Conservation (phyloP, 2,329 filamentous ascomycete genomes). For the Cladosporium halotolerans region DNA sequence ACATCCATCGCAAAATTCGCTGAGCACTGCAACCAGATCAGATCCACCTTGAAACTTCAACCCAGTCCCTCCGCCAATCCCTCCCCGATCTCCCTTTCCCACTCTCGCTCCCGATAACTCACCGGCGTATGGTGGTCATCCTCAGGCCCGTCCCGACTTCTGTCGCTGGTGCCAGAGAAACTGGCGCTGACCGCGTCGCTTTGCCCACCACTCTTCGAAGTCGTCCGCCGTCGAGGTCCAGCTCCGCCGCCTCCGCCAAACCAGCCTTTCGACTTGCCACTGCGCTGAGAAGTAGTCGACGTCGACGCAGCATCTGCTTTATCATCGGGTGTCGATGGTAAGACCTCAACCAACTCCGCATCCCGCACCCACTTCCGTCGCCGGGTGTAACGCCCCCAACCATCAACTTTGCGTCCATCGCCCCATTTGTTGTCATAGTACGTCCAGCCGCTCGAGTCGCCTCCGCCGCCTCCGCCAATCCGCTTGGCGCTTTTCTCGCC, state of each 20-base stretch:
- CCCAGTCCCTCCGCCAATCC: constrained; percentile 79
- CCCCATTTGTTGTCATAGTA: constrained; percentile 99
- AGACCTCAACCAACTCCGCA: constrained; percentile 81
- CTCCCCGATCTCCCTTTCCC: constrained; percentile 73
- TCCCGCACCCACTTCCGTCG: constrained; percentile 94
- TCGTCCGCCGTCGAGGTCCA: constrained; percentile 14
- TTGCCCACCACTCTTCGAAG: not conserved
- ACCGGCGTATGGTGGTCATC: constrained; percentile 47
- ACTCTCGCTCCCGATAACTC: constrained; percentile 45
- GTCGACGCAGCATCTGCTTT: not conserved
- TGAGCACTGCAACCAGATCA: no score
- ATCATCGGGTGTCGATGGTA: constrained; percentile 15
- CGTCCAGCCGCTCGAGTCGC: constrained; percentile 76
- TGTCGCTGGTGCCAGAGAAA: not conserved
- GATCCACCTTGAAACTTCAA: constrained; percentile 30
- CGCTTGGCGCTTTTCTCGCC: constrained; percentile 23
- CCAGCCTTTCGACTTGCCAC: constrained; percentile 22
- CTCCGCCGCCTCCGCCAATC: constrained; percentile 24
- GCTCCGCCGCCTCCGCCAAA: constrained; percentile 17
- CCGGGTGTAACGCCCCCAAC: constrained; percentile 91
- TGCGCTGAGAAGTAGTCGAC: constrained; percentile 10
- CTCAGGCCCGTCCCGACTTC: constrained; percentile 30
- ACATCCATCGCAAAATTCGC: no score
- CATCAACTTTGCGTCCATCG: constrained; percentile 78
- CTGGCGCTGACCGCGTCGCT: constrained; percentile 7